Evolutionary conservation across 352 stramenopile genomes (phyloP).

Genomic region (Plasmopara muralis): DNA sequence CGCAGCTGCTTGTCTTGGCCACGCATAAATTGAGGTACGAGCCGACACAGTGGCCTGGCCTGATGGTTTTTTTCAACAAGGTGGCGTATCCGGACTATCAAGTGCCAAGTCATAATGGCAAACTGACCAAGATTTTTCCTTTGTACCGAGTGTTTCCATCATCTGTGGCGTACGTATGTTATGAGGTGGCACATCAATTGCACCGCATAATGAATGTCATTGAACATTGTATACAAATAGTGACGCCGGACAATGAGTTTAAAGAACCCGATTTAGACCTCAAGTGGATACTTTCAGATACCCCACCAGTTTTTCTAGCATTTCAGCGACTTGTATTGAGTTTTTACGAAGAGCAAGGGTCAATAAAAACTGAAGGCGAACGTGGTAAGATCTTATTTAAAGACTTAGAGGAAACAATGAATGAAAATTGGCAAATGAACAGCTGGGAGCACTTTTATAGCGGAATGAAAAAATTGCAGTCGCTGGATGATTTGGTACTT

Average conservation of each 20-base stretch:
- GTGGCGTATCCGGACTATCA: constrained; percentile 49
- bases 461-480: constrained; percentile 32
- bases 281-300: constrained; percentile 41
- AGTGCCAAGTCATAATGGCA: constrained; percentile 6
- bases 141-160: constrained; percentile 36
- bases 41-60: constrained; percentile 57
- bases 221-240: constrained; percentile 36
- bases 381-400: neutral
- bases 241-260: constrained; percentile 25
- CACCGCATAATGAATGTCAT: constrained; percentile 42
- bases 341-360: constrained; percentile 20
- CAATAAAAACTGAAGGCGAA: constrained; percentile 12
- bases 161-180: constrained; percentile 53
- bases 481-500: constrained; percentile 56
- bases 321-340: constrained; percentile 40
- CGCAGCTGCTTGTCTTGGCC: constrained; percentile 22
- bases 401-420: neutral
- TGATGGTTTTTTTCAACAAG: constrained; percentile 73
- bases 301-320: constrained; percentile 29
- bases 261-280: constrained; percentile 38
- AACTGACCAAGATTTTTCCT: constrained; percentile 9
- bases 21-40: constrained; percentile 31
- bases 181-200: constrained; percentile 53
- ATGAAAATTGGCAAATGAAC: constrained; percentile 34
- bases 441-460: constrained; percentile 49